Percentiles rank a stretch among this genome's conserved stretches.
phyloP scores from a whole-genome alignment of 176 grass and related monocot species.

The Oryza officinalis region DNA sequence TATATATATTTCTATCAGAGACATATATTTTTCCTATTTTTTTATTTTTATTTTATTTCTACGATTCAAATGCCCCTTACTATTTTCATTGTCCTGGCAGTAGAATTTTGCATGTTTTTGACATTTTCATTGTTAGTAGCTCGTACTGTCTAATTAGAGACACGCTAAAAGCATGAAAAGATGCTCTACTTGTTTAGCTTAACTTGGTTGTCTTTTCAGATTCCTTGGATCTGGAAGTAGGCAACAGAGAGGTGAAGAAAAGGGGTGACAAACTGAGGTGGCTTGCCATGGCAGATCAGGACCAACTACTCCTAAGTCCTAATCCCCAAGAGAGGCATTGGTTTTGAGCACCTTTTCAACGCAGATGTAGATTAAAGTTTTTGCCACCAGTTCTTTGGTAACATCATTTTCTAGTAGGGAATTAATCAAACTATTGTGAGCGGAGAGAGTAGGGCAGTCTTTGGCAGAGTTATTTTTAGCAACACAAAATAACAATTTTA shows the following conservation, averaged over 20 bases:
- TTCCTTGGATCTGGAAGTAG: constrained; percentile 1
- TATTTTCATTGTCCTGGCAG: neutral
- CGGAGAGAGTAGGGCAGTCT: too few species aligned
- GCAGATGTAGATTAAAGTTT: neutral
- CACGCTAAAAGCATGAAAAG: constrained; percentile 18
- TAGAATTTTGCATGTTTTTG: neutral
- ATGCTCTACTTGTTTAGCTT: constrained; percentile 16
- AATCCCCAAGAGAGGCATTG: neutral
- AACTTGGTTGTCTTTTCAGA: neutral
- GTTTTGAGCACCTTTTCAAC: neutral
- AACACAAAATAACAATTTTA: too few species aligned
- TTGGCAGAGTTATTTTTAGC: too few species aligned
- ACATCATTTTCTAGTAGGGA: neutral
- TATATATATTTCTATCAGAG: too few species aligned
- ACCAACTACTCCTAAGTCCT: neutral
- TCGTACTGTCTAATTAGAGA: neutral
- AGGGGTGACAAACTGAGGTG: neutral
- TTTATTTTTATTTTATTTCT: too few species aligned
- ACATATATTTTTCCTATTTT: too few species aligned
- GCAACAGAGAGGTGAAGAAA: neutral
- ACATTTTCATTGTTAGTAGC: neutral
- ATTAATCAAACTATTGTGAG: neutral
- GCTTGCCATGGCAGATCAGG: neutral
- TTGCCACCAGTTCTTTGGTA: neutral
- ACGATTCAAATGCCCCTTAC: too few species aligned